Conservation (phyloP, 2,329 filamentous ascomycete genomes). For the Exophiala spinifera region DNA sequence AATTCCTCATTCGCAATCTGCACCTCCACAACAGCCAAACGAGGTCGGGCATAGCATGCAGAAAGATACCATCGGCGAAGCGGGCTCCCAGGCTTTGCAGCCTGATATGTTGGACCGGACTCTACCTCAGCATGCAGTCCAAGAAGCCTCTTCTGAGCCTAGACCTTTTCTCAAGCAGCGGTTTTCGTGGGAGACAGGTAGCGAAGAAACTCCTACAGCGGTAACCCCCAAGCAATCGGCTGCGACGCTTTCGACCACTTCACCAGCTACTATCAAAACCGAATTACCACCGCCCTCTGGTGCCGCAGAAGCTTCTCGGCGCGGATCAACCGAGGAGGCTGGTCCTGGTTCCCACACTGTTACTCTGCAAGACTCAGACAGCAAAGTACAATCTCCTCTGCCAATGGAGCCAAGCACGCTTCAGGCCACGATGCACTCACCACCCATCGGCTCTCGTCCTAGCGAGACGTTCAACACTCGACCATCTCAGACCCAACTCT, state of each 20-base stretch:
- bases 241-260: constrained; percentile 10
- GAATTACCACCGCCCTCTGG: not conserved
- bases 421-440: not conserved
- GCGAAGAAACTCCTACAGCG: constrained; percentile 9
- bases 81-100: too few species aligned
- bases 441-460: too few species aligned
- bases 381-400: not conserved
- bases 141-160: constrained; percentile 1
- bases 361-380: not conserved
- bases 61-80: too few species aligned
- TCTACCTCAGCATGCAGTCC: not conserved
- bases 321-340: not conserved
- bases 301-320: not conserved
- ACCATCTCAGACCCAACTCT: not conserved
- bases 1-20: too few species aligned
- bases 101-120: not conserved
- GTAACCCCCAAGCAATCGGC: constrained; percentile 14
- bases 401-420: not conserved
- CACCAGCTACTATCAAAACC: constrained; percentile 16
- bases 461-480: too few species aligned
- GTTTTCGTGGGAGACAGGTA: constrained; percentile 44
- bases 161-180: constrained; percentile 35
- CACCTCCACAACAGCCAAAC: too few species aligned
- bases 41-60: too few species aligned
- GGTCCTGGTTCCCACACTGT: not conserved